Evolutionary conservation across 2,329 filamentous ascomycete genomes (phyloP), one percentile per base, ranked within the genome.

Genomic region (Botrytis porri): DNA sequence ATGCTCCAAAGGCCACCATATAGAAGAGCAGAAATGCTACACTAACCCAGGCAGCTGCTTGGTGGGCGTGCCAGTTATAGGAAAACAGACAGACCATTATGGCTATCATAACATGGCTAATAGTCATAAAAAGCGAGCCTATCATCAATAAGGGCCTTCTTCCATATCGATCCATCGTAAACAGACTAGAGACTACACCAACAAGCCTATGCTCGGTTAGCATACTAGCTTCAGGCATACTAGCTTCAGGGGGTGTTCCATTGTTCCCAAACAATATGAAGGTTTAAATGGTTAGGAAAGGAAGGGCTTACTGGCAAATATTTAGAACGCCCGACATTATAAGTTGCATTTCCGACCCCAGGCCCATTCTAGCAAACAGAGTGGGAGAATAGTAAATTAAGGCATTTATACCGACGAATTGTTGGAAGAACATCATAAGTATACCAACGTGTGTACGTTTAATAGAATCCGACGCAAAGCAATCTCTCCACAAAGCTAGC

Each of bases 11-110:
- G 1, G 85, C 84, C n/a, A 90, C 80, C 79, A 91, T 88, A 77
- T 90, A 91, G 64, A 91, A 84, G 64, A 90, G 83, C 4, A 88
- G 79, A 74, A 88, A 85, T 0, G 85, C 85, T 0, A 88, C 85
- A n/a, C 83, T 85, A 22, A 82, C 81, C 87, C 87, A 89, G 12
- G 88, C 88, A 74, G 86, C 83, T 0, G 83, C 80, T 4, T 82
- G 80, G 77, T 89, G 86, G 3, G 81, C 78, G 0, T 83, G 77
- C 86, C 87, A 89, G 73, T 86, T 80, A 10, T 83, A 75, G 8
- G 83, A 83, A 77, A 84, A 90, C 20, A 84, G 81, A 3, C 86
- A 87, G 6, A 89, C 86, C 37, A 90, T 80, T 4, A 85, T 80
- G 0, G 87, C 86, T 61, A 89, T 87, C 62, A 86, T 82, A 57